phyloP scores from a whole-genome alignment of 495 filamentous ascomycete species.

The Penicillium pancosmium region DNA sequence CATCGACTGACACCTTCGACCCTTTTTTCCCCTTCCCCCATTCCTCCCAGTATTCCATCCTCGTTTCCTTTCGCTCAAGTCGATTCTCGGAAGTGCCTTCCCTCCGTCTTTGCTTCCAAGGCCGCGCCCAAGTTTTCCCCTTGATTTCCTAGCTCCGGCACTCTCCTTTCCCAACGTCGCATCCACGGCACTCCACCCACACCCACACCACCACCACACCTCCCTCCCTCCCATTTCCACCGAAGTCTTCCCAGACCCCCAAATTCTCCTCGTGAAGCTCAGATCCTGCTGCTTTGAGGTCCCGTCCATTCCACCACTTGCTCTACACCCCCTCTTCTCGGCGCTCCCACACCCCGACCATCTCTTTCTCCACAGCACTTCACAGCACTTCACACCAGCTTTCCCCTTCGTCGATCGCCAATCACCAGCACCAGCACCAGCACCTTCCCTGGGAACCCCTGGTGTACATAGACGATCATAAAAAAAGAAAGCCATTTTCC shows the following conservation, averaged over 20 bases:
- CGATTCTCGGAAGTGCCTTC: constrained; percentile 9
- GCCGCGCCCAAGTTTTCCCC: constrained; percentile 16
- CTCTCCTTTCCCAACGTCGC: constrained; percentile 25
- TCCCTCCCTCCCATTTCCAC: constrained; percentile 14
- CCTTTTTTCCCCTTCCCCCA: background rate
- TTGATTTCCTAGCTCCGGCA: constrained; percentile 25
- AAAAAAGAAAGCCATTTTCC: constrained; percentile 44
- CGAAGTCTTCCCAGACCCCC: constrained; percentile 10
- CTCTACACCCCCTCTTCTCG: constrained; percentile 36
- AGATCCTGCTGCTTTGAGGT: constrained; percentile 20
- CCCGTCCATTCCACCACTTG: constrained; percentile 19
- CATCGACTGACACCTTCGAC: constrained; percentile 11
- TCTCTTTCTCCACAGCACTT: constrained; percentile 37
- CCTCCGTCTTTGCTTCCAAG: constrained; percentile 14
- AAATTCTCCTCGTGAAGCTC: constrained; percentile 18
- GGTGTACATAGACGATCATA: constrained; percentile 87
- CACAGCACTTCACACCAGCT: constrained; percentile 31
- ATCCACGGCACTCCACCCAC: constrained; percentile 19
- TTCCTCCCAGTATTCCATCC: constrained; percentile 1
- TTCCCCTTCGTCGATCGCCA: constrained; percentile 49
- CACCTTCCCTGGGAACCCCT: constrained; percentile 85
- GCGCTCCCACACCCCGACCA: constrained; percentile 21
- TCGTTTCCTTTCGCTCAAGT: background rate
- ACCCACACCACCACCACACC: constrained; percentile 16
- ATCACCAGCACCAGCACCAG: constrained; percentile 58